A percentile compares a stretch with the other conserved stretches of the same genome.
phyloP scores from a whole-genome alignment of 345 rosid genomes.

The Salix brachista region DNA sequence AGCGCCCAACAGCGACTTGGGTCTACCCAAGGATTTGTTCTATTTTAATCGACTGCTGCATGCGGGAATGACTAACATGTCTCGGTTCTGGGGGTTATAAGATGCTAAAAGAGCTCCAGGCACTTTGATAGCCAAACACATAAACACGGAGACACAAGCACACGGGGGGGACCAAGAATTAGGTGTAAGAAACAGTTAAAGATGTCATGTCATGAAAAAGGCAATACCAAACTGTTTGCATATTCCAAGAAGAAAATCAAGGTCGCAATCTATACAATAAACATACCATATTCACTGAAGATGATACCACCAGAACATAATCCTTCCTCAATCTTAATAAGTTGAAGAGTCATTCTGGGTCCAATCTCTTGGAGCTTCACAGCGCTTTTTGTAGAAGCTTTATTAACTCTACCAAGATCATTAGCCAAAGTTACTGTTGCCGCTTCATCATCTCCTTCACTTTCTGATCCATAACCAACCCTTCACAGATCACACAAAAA shows the following conservation, averaged over 20 bases:
- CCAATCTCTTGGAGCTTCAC: constrained; percentile 92
- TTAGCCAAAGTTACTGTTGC: constrained; percentile 75
- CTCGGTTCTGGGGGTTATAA: neutral
- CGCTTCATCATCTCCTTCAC: constrained; percentile 93
- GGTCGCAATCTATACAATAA: neutral
- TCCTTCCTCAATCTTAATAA: constrained; percentile 75
- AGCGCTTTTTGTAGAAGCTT: constrained; percentile 67
- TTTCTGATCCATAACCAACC: constrained; percentile 94
- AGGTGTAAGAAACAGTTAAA: neutral
- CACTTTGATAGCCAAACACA: neutral
- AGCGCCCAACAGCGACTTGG: neutral
- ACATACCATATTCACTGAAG: constrained; percentile 41
- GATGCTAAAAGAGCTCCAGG: neutral
- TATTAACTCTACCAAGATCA: constrained; percentile 73
- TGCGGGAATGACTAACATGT: neutral
- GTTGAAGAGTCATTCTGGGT: constrained; percentile 87
- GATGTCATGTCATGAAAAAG: neutral
- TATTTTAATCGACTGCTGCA: neutral
- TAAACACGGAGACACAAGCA: neutral
- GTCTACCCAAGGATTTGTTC: neutral
- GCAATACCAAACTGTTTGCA: neutral
- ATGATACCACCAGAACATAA: constrained; percentile 78
- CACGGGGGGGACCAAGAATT: neutral
- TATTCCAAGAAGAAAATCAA: neutral
- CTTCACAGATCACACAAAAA: constrained; percentile 31